Conservation (phyloP, 495 filamentous ascomycete species). For the Annulohypoxylon nitens region DNA sequence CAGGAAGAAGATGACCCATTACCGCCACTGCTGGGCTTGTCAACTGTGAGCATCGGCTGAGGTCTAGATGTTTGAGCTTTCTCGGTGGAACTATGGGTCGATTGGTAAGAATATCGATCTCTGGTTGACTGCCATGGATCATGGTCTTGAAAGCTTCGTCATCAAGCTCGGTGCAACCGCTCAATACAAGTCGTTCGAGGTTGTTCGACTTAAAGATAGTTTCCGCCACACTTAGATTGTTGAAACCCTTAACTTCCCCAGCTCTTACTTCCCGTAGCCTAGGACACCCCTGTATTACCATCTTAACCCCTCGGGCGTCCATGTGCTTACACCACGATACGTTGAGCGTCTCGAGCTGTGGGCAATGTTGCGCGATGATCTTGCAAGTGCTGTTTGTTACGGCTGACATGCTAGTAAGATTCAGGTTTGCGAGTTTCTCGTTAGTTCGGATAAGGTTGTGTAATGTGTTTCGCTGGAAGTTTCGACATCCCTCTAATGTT, state of each 20-base stretch:
- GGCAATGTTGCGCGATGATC: conserved; percentile 87
- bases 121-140: conserved; percentile 77
- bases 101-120: conserved; percentile 82
- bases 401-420: conserved; percentile 81
- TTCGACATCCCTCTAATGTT: conserved; percentile 88
- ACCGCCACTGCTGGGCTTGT: conserved; percentile 76
- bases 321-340: conserved; percentile 92
- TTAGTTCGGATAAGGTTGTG: conserved; percentile 86
- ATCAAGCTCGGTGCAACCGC: conserved; percentile 79
- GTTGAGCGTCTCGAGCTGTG: conserved; percentile 83
- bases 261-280: conserved; percentile 83
- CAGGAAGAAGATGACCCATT: conserved; percentile 79
- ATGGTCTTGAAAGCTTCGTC: conserved; percentile 79
- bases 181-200: conserved; percentile 81
- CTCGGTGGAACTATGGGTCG: conserved; percentile 82
- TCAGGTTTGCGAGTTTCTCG: conserved; percentile 80
- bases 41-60: conserved; percentile 80
- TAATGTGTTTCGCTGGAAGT: conserved; percentile 79
- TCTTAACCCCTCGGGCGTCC: conserved; percentile 82
- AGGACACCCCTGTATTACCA: conserved; percentile 77
- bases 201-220: conserved; percentile 83
- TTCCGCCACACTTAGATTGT: conserved; percentile 74
- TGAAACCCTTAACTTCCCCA: conserved; percentile 84
- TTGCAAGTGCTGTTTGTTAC: conserved; percentile 89
- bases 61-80: conserved; percentile 84